A percentile compares a stretch with the other conserved stretches of the same genome.
Evolutionary conservation across 257 asterid genomes (phyloP).

Genomic region (Parsonsia alboflavescens): DNA sequence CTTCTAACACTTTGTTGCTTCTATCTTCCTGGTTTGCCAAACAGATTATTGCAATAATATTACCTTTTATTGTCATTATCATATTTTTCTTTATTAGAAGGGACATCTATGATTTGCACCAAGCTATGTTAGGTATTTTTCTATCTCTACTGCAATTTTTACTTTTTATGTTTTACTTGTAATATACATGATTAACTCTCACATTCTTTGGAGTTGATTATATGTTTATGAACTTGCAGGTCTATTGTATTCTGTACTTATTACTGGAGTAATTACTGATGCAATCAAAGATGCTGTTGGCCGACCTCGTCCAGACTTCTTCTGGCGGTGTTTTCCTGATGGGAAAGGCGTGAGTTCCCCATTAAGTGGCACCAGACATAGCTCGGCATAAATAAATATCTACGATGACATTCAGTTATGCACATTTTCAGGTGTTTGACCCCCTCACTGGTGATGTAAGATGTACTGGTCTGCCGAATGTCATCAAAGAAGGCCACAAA

Average conservation of each 20-base stretch:
- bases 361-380: neutral
- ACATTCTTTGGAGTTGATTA: constrained; percentile 9
- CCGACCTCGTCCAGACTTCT: constrained; percentile 97
- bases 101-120: constrained; percentile 81
- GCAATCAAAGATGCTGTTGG: constrained; percentile 98
- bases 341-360: constrained; percentile 55
- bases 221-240: constrained; percentile 44
- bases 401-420: neutral
- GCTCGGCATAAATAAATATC: neutral
- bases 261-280: constrained; percentile 79
- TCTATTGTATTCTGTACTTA: constrained; percentile 71
- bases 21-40: constrained; percentile 8
- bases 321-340: constrained; percentile 97
- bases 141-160: constrained; percentile 14
- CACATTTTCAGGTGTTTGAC: constrained; percentile 57
- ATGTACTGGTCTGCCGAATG: constrained; percentile 68
- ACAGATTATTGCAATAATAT: constrained; percentile 68
- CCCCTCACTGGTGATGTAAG: constrained; percentile 65
- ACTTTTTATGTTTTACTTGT: neutral
- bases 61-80: constrained; percentile 55
- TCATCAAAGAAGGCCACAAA: constrained; percentile 90
- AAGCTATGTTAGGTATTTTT: constrained; percentile 70
- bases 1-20: constrained; percentile 19
- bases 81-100: constrained; percentile 63
- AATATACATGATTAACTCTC: neutral